A percentile compares a stretch with the other conserved stretches of the same genome.
Evolutionary conservation across 164 flowering plant genomes (phyloP).

Genomic region (Chimonanthus salicifolius): DNA sequence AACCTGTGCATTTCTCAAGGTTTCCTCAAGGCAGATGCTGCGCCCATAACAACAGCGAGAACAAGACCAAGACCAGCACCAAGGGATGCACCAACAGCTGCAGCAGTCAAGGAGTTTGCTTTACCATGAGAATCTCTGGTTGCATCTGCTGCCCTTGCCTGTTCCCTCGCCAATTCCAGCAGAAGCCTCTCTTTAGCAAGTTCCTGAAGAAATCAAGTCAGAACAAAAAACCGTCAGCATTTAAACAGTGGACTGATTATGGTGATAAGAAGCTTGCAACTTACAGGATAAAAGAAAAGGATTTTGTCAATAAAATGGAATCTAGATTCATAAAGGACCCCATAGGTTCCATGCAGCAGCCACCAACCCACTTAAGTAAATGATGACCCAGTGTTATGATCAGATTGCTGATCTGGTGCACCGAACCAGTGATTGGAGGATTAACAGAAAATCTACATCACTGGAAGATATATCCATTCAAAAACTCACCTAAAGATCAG

Average conservation of each 20-base stretch:
- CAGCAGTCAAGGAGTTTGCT: constrained; percentile 47
- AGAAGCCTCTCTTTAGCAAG: constrained; percentile 62
- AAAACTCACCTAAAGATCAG: not conserved
- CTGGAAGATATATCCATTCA: not conserved
- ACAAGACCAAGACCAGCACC: constrained; percentile 86
- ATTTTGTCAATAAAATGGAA: not conserved
- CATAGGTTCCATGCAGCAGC: not conserved
- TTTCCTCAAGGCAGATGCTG: constrained; percentile 93
- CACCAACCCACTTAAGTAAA: too few relatives aligned
- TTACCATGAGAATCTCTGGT: constrained; percentile 42
- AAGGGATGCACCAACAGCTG: constrained; percentile 82
- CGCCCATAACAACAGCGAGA: constrained; percentile 94
- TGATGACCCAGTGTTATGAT: not conserved
- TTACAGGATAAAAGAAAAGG: not conserved
- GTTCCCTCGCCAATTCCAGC: constrained; percentile 54
- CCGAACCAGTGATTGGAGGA: not conserved
- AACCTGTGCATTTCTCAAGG: constrained; percentile 38
- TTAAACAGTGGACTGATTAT: not conserved
- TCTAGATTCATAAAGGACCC: not conserved
- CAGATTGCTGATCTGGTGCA: not conserved
- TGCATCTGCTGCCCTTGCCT: constrained; percentile 36
- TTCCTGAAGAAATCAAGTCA: constrained; percentile 39
- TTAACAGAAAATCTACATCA: too few relatives aligned
- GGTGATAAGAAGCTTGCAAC: not conserved
- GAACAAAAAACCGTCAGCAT: not conserved